A percentile compares a stretch with the other conserved stretches of the same genome.
Conservation (phyloP, 768 basidiomycete genomes). For the Hirschioporus abietinus region DNA sequence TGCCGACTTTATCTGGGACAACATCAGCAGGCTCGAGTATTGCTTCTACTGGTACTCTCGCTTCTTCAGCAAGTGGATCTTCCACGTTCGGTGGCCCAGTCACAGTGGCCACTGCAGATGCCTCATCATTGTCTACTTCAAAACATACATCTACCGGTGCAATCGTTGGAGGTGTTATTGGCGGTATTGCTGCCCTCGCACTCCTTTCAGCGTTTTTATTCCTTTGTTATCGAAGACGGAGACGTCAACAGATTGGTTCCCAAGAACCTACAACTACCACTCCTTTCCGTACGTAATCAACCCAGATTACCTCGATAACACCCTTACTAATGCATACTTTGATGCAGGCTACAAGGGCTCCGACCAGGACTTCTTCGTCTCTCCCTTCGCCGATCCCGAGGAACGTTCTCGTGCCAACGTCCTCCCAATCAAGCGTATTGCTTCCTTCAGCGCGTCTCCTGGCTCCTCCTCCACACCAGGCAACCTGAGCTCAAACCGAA, state of each 20-base stretch:
- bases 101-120: background rate
- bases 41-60: too few relatives aligned
- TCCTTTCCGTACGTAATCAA: background rate
- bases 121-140: background rate
- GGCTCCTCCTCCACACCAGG: background rate
- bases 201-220: constrained; percentile 18
- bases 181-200: constrained; percentile 31
- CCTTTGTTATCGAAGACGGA: constrained; percentile 23
- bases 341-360: background rate
- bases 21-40: too few relatives aligned
- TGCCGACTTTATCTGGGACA: too few relatives aligned
- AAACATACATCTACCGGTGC: constrained; percentile 24
- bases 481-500: background rate
- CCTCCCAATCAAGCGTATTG: background rate
- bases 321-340: background rate
- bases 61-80: too few relatives aligned
- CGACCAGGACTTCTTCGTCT: background rate
- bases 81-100: too few relatives aligned
- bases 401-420: background rate
- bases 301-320: background rate
- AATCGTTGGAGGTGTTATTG: constrained; percentile 50
- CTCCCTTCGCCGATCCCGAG: background rate
- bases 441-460: background rate
- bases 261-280: background rate
- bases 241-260: background rate